phyloP scores from a whole-genome alignment of 176 grass and related monocot species.

The Ensete glaucum region DNA sequence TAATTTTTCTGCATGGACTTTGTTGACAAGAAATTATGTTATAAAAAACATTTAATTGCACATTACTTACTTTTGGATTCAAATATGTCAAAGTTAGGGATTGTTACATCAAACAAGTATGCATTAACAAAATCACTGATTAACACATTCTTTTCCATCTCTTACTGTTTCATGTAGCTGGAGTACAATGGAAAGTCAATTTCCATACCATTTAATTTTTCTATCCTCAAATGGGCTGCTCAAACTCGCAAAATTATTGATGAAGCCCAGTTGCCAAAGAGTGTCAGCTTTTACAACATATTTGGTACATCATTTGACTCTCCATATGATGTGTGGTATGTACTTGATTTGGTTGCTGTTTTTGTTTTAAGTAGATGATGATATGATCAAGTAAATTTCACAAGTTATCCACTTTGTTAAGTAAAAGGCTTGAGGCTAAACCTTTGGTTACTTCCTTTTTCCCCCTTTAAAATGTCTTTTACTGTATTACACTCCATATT shows the following conservation, averaged over 20 bases:
- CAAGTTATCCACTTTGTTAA: background rate
- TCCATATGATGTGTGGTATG: conserved; percentile 84
- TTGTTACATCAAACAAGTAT: background rate
- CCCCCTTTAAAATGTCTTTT: too few species aligned
- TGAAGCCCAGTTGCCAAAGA: conserved; percentile 59
- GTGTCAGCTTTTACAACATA: conserved; percentile 78
- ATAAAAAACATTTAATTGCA: background rate
- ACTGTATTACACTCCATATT: too few species aligned
- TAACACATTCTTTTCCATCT: conserved; percentile 11
- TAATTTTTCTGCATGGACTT: background rate
- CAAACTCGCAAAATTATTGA: conserved; percentile 67
- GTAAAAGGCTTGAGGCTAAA: background rate
- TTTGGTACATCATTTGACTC: conserved; percentile 61
- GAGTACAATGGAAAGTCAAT: conserved; percentile 70
- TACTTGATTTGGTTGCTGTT: background rate
- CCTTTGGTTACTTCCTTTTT: too few species aligned
- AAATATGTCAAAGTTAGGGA: too few species aligned
- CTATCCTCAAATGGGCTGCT: conserved; percentile 60
- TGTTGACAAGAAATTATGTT: background rate
- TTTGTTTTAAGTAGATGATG: background rate
- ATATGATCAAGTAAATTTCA: background rate
- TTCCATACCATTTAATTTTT: conserved; percentile 73
- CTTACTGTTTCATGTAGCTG: conserved; percentile 38
- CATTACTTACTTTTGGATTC: background rate
- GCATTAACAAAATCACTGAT: background rate